Evolutionary conservation across 345 rosid genomes (phyloP), one percentile per base, ranked within the genome.

Genomic region (Lepidium sativum): DNA sequence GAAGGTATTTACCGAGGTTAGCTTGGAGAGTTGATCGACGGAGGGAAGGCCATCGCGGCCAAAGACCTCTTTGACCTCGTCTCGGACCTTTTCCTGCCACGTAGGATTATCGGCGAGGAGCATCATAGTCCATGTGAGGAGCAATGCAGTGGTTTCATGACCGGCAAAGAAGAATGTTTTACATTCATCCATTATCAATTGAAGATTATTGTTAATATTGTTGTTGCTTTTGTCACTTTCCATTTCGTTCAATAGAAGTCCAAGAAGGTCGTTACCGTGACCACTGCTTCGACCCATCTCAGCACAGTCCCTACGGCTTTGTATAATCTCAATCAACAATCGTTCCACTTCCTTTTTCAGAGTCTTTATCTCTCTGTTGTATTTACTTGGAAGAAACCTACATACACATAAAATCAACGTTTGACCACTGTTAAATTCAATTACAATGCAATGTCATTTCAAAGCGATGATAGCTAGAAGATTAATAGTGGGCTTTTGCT

Each of bases 151-250:
- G 1, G 97, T 88, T 63, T 95, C 99, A 54, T 95, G 99, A 23
- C 99, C 99, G 14, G 96, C 96, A 47, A 95, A 95, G 78, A 88
- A 91, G 77, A 94, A 90, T 5, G 99, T 95, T 41, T 95, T 95
- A 78, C 96, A 88, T 63, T 91, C 96, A 55, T 95, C 99, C 99
- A 95, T 91, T 42, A 95, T 84, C 77, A 95, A 32, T 66, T 91
- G 99, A 7, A 83, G 66, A 63, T 82, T 56, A 33, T 74, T 72
- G 7, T 67, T 61, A 18, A 81, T 63, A 29, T 72, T 75, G 6
- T 82, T 57, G 29, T 72, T 71, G 16, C 72, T 71, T 47, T 73
- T 66, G 17, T 81, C 79, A 7, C 75, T 83, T 39, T 85, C 82
- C 90, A 84, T 86, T 70, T 91, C 96, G 42, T 84, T 76, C 9